Evolutionary conservation across 352 stramenopile genomes (phyloP), one percentile per base, ranked within the genome.

Genomic region (Phytophthora cryptogea): DNA sequence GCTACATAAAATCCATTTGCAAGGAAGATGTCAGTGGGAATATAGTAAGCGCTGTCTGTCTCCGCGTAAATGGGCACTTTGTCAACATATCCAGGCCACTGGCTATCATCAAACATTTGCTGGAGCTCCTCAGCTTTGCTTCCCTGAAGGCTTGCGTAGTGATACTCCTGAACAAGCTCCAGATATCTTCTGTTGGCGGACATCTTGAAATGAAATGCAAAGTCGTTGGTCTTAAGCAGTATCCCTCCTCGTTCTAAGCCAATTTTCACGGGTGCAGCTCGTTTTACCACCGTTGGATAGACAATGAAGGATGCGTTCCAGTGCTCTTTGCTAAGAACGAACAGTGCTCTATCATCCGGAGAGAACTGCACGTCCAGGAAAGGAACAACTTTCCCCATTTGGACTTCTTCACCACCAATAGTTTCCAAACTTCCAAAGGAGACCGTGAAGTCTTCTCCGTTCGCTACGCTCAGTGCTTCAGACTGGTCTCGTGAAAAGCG

Each of bases 1-100:
- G 82, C 81, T 11, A 94, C 83, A 43, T 88, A 95, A 60, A 95
- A 96, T 5, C 86, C 88, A 46, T 81, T 90, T 3, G 63, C 53
- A 43, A 90, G 55, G 31, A 94, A 89, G 14, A 68, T 17, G 27
- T 89, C 69, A 0, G 74, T 66, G 4, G 67, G 59, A 46, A 92
- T 74, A 41, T 82, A 74, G 54, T 72, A 85, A 14, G 70, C 70
- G 10, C 73, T 60, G 6, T 90, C 72, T 6, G 74, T 89, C 56
- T 92, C 83, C n/a, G 59, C 54, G 45, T 81, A 81, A 52, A 90
- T 89, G 6, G 73, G 54, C 7, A 92, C 59, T 28, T 74, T 77
- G 8, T 59, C 70, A 14, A 77, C 54, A 56, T 86, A 85, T 1
- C 78, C 83, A 31, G 80, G 76, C 83, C 80, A 92, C 45, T 90